phyloP scores from a whole-genome alignment of 1,284 basidiomycete species.

The Cutaneotrichosporon spelunceum region DNA sequence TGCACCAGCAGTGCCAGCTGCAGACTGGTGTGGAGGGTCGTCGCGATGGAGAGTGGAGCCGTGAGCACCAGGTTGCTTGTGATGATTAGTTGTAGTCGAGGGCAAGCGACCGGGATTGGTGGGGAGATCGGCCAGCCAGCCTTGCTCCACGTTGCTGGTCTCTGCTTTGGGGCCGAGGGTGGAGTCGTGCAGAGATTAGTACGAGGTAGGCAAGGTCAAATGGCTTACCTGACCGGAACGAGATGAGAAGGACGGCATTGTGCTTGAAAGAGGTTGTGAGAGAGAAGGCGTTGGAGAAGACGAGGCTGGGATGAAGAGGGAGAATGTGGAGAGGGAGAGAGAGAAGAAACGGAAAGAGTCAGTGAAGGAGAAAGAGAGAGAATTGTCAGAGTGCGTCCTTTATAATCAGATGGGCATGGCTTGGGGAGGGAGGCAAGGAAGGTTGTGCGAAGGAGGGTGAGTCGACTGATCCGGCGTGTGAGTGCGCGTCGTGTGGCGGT shows the following conservation, averaged over 20 bases:
- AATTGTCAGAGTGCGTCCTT: not conserved
- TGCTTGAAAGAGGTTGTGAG: constrained; percentile 1
- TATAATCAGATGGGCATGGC: too few relatives aligned
- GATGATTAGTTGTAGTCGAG: too few relatives aligned
- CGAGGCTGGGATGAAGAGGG: constrained; percentile 8
- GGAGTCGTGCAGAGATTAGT: constrained; percentile 16
- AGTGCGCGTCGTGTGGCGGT: not conserved
- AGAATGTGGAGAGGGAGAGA: not conserved
- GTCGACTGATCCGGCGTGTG: not conserved
- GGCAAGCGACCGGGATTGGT: too few relatives aligned
- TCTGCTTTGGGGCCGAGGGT: constrained; percentile 27
- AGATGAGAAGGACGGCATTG: constrained; percentile 18
- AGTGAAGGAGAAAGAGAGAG: not conserved
- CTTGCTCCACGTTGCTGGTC: constrained; percentile 30
- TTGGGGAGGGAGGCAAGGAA: not conserved
- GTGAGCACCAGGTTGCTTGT: too few relatives aligned
- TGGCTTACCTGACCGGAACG: constrained; percentile 3
- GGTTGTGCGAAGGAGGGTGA: not conserved
- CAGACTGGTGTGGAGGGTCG: constrained; percentile 8
- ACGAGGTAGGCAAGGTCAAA: not conserved
- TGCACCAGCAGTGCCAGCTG: constrained; percentile 4
- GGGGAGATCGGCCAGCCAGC: constrained; percentile 25
- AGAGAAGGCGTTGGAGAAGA: constrained; percentile 11
- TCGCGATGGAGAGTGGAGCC: not conserved
- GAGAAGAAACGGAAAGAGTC: not conserved